phyloP scores from a whole-genome alignment of 257 asterid species.

The Rubia yunnanensis region DNA sequence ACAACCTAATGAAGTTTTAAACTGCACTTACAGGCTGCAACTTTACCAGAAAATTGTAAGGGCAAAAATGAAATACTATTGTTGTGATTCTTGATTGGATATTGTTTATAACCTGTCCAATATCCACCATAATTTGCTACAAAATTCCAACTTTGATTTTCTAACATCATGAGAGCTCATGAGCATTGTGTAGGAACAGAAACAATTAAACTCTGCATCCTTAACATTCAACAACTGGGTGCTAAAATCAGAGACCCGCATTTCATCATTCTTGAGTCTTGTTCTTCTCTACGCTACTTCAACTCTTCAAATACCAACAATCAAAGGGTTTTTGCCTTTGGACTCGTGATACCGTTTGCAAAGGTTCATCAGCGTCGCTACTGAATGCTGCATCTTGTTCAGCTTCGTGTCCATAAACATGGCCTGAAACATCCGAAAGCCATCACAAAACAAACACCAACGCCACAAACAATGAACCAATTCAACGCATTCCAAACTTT shows the following conservation, averaged over 20 bases:
- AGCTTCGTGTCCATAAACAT: conserved; percentile 91
- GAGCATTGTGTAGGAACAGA: not conserved
- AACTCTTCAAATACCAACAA: conserved; percentile 24
- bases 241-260: not conserved
- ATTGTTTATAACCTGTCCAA: not conserved
- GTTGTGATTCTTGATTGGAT: not conserved
- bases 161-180: not conserved
- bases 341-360: conserved; percentile 62
- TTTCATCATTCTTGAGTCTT: not conserved
- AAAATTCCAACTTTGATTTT: not conserved
- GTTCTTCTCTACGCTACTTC: not conserved
- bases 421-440: conserved; percentile 41
- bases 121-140: not conserved
- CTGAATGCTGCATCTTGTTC: conserved; percentile 83
- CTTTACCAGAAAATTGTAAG: not conserved
- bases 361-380: conserved; percentile 69
- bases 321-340: conserved; percentile 58
- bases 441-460: not conserved
- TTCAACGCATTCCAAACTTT: not conserved
- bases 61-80: not conserved
- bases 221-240: not conserved
- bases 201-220: not conserved
- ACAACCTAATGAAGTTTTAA: too few relatives aligned
- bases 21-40: not conserved
- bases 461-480: not conserved